A percentile compares a stretch with the other conserved stretches of the same genome.
Evolutionary conservation across 2,329 filamentous ascomycete genomes (phyloP).

Genomic region (Ceratocystis diversiconidia): DNA sequence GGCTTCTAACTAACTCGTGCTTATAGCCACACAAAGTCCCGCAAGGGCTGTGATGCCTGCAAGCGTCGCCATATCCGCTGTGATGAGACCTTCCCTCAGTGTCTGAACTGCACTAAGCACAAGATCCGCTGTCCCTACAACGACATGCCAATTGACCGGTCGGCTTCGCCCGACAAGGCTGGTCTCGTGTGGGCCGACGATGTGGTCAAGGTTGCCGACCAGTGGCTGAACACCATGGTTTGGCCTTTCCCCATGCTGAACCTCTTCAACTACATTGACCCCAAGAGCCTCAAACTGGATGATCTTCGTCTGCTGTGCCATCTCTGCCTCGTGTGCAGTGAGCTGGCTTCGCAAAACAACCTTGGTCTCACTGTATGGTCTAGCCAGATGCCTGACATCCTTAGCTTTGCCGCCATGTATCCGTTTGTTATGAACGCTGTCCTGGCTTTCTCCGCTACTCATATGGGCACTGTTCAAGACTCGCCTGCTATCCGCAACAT

Average conservation of each 20-base stretch:
- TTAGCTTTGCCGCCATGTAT: constrained; percentile 68
- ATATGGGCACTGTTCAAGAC: constrained; percentile 78
- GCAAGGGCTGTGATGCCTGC: constrained; percentile 96
- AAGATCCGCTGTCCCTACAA: constrained; percentile 98
- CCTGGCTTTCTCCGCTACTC: constrained; percentile 84
- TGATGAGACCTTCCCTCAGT: constrained; percentile 96
- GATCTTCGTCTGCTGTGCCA: constrained; percentile 86
- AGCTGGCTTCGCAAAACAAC: constrained; percentile 62
- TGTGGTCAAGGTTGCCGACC: constrained; percentile 64
- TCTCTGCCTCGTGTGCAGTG: constrained; percentile 69
- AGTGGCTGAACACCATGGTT: constrained; percentile 57
- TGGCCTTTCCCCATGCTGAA: constrained; percentile 75
- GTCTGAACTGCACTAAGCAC: constrained; percentile 97
- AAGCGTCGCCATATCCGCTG: constrained; percentile 95
- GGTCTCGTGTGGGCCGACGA: constrained; percentile 76
- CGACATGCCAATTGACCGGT: constrained; percentile 55
- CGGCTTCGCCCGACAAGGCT: constrained; percentile 46
- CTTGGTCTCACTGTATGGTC: constrained; percentile 87
- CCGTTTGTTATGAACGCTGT: constrained; percentile 89
- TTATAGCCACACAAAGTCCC: constrained; percentile 91
- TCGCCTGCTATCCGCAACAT: constrained; percentile 76
- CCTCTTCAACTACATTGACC: constrained; percentile 60
- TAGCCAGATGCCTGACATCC: constrained; percentile 64
- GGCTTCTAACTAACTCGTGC: constrained; percentile 19
- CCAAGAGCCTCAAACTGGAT: constrained; percentile 57